Evolutionary conservation across 108 stramenopile genomes (phyloP).

Genomic region (Epithemia pelagica): DNA sequence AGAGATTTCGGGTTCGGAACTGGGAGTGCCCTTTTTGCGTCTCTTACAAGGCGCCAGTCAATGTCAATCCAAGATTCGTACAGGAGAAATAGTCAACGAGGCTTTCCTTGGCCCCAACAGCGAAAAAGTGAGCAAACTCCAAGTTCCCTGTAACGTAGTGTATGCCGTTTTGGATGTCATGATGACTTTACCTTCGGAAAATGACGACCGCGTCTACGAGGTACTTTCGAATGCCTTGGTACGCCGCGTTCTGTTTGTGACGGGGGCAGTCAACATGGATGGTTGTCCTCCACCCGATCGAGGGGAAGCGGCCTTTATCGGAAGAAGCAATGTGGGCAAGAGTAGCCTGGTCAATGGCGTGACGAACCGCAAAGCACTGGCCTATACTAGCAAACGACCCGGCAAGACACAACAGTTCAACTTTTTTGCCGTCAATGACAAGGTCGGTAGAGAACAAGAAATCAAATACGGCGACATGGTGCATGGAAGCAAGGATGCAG

Average conservation of each 20-base stretch:
- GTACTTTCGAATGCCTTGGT: slow-evolving; percentile 79
- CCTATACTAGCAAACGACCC: slow-evolving; percentile 88
- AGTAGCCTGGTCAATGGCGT: slow-evolving; percentile 86
- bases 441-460: slow-evolving; percentile 74
- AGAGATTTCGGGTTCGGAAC: slow-evolving; percentile 32
- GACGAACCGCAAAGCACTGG: slow-evolving; percentile 87
- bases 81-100: slow-evolving; percentile 29
- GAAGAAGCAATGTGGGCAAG: slow-evolving; percentile 92
- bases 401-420: slow-evolving; percentile 97
- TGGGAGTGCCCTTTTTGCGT: slow-evolving; percentile 71
- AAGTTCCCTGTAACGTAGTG: slow-evolving; percentile 59
- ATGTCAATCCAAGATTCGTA: slow-evolving; percentile 59
- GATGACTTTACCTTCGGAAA: slow-evolving; percentile 73
- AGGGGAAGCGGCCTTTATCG: slow-evolving; percentile 88
- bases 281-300: slow-evolving; percentile 76
- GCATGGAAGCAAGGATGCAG: slow-evolving; percentile 63
- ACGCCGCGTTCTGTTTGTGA: slow-evolving; percentile 72
- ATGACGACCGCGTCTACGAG: slow-evolving; percentile 79
- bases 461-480: slow-evolving; percentile 77
- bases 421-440: slow-evolving; percentile 91
- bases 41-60: slow-evolving; percentile 68
- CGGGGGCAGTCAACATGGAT: slow-evolving; percentile 80
- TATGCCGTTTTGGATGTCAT: slow-evolving; percentile 75
- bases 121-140: slow-evolving; percentile 10
- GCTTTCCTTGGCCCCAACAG: background rate